These are phyloP conservation scores for Cystoderma amianthinum DNA, from an alignment of 768 basidiomycete species.

Conservation along the genomic window DNA sequence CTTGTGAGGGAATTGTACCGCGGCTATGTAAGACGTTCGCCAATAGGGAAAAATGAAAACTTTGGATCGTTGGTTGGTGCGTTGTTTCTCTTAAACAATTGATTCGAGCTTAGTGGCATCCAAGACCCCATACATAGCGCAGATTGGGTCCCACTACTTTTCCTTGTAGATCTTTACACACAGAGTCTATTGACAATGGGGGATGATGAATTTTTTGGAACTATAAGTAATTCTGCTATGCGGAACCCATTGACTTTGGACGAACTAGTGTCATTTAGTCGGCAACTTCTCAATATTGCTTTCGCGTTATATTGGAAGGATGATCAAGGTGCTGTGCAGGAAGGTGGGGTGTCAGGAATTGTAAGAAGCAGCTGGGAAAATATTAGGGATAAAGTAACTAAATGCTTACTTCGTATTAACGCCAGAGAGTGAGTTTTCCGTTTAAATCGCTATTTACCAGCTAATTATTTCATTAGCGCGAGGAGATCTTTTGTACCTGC, in stretches of 20 bases:
- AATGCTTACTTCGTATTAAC: constrained; percentile 75
- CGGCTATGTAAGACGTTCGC: constrained; percentile 50
- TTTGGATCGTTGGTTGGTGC: constrained; percentile 16
- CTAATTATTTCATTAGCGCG: constrained; percentile 44
- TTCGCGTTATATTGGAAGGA: constrained; percentile 59
- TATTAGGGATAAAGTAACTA: constrained; percentile 71
- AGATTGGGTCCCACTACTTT: constrained; percentile 65
- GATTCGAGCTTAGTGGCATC: constrained; percentile 4
- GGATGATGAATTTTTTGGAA: constrained; percentile 89
- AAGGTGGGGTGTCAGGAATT: constrained; percentile 18
- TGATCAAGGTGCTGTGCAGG: constrained; percentile 23
- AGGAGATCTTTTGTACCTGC: constrained; percentile 74
- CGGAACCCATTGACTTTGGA: constrained; percentile 78
- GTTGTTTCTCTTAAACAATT: constrained; percentile 1
- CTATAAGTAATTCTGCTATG: constrained; percentile 17
- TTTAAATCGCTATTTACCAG: constrained; percentile 4
- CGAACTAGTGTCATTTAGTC: constrained; percentile 70
- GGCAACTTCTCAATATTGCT: constrained; percentile 77
- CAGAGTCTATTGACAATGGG: constrained; percentile 87
- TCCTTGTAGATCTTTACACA: constrained; percentile 77
- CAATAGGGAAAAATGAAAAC: constrained; percentile 53
- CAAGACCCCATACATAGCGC: constrained; percentile 36
- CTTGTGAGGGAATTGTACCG: constrained; percentile 75
- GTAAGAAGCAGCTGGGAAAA: constrained; percentile 53
- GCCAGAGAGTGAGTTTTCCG: constrained; percentile 70